Evolutionary conservation across 768 basidiomycete species (phyloP), one percentile per base, ranked within the genome.

Genomic region (Mycena amicta): DNA sequence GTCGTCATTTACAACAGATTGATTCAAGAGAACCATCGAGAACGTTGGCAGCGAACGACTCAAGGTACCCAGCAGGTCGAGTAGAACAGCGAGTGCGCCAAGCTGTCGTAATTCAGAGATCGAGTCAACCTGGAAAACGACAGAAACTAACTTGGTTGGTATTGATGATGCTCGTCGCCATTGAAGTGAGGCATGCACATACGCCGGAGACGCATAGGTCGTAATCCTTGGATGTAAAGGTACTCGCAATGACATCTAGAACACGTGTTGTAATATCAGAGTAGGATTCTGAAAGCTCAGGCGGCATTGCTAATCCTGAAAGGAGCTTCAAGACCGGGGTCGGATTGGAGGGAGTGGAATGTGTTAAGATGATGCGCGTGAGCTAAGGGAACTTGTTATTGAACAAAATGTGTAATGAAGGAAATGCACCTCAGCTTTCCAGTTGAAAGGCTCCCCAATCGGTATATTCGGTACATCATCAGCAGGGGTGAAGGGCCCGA

Each of bases 291-390:
- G 65, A 60, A 4, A 57, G 61, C 11, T 67, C 54, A 12, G 62
- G 27, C 1, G 70, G 63, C 1, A 76, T 57, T 12, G 72, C 63
- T 13, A 71, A 69, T 29, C 77, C 72, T 51, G 87, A 70, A 25
- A 90, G 76, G 20, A 76, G 61, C 59, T 88, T 86, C 22, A 89
- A 72, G 3, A 86, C 86, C 16, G 77, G 70, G 22, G 75, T 69
- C 3, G 67, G 67, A 5, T 70, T 74, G 18, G 70, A 67, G 1
- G 74, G 72, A 28, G 74, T 68, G 2, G 74, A 73, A 69, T 91
- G 89, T 0, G 81, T 83, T 53, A 90, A 66, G n/a, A 90, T 69
- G 27, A 87, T 75, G 40, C 81, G 77, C 61, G 81, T 83, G 47
- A 90, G 71, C 89, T 91, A 61, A 41, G 33, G 13, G 23, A 12